phyloP scores from a whole-genome alignment of 2,329 filamentous ascomycete genomes.

The Ophiocordyceps polyrhachis-furcata region DNA sequence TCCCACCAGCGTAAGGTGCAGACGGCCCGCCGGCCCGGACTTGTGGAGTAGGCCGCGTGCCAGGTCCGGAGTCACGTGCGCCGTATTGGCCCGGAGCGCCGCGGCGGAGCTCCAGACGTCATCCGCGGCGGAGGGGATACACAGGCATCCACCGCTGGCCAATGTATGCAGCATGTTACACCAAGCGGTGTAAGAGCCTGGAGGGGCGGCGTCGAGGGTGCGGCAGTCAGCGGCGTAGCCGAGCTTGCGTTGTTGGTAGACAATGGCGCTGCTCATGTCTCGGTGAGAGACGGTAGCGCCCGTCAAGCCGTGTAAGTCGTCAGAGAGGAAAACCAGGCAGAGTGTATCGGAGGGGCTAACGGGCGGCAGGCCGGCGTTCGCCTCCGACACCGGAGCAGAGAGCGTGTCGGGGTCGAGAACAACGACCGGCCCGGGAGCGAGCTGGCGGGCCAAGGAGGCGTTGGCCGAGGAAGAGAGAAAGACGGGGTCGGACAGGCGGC shows the following conservation, averaged over 20 bases:
- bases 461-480: neutral
- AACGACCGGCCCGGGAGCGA: neutral
- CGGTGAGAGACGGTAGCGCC: slow-evolving; percentile 1
- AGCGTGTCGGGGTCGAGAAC: neutral
- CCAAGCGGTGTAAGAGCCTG: slow-evolving; percentile 1
- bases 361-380: neutral
- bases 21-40: neutral
- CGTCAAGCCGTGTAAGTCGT: neutral
- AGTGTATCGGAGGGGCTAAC: slow-evolving; percentile 1
- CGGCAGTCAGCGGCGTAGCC: neutral
- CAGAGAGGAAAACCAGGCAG: neutral
- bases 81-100: neutral
- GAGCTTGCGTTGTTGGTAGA: slow-evolving; percentile 1
- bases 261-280: slow-evolving; percentile 1
- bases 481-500: neutral
- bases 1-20: neutral
- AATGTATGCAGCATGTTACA: slow-evolving; percentile 1
- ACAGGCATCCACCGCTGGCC: slow-evolving; percentile 1
- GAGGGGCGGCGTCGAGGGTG: neutral
- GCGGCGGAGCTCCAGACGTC: neutral
- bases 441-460: neutral
- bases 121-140: neutral
- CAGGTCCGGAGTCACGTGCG: neutral
- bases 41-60: neutral
- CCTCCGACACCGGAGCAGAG: neutral